Conservation (phyloP, 1,284 basidiomycete species). For the Dichomitus squalens region DNA sequence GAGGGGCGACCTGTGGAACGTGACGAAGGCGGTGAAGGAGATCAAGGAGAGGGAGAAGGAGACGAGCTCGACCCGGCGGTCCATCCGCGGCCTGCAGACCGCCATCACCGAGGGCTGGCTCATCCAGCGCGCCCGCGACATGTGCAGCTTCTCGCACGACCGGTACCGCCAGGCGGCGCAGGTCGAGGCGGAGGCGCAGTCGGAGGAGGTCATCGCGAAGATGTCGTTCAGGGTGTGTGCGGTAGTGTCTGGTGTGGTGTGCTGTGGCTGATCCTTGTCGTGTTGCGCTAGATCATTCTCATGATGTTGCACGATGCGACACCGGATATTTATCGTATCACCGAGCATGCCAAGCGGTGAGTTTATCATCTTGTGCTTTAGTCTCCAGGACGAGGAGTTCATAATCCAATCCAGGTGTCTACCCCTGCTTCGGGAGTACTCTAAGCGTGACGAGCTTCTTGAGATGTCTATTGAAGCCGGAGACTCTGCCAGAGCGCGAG, state of each 20-base stretch:
- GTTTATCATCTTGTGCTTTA: no score
- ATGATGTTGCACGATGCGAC: conserved; percentile 67
- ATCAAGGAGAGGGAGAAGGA: conserved; percentile 33
- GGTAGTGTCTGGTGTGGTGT: background rate
- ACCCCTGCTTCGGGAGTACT: conserved; percentile 57
- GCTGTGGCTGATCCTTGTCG: background rate
- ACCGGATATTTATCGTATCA: conserved; percentile 64
- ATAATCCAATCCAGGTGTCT: conserved; percentile 58
- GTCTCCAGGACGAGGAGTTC: no score
- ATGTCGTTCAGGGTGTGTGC: conserved; percentile 63
- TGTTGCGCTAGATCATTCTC: conserved; percentile 55
- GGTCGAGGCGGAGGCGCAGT: conserved; percentile 53
- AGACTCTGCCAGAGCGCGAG: conserved; percentile 66
- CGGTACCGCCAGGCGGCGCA: conserved; percentile 71
- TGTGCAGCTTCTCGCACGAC: conserved; percentile 75
- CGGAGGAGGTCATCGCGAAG: conserved; percentile 55
- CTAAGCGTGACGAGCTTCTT: conserved; percentile 60
- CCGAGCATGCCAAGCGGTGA: conserved; percentile 66
- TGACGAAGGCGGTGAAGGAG: conserved; percentile 51
- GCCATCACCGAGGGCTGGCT: conserved; percentile 73
- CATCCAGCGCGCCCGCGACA: conserved; percentile 67
- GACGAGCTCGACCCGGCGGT: conserved; percentile 44
- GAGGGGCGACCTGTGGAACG: conserved; percentile 45
- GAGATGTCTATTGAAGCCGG: conserved; percentile 66
- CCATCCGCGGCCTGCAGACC: conserved; percentile 66